Conservation (phyloP, 2,329 filamentous ascomycete species). For the Lecanicillium sp. region DNA sequence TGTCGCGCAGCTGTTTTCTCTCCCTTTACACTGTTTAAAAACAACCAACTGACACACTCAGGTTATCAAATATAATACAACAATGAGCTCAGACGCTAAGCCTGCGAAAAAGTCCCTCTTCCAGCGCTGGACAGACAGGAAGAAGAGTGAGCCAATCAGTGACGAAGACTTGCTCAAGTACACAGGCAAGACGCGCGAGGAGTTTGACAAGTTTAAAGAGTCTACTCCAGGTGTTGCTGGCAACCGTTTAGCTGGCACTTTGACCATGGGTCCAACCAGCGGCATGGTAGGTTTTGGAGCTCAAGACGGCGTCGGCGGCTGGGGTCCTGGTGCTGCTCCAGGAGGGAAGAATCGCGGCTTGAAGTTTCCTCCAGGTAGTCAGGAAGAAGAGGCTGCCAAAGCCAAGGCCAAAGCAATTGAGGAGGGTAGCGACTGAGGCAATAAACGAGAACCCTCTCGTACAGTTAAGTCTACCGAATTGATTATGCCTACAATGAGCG, state of each 20-base stretch:
- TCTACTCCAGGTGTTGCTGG: slow-evolving; percentile 29
- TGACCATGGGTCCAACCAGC: slow-evolving; percentile 21
- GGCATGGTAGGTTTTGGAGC: slow-evolving; percentile 21
- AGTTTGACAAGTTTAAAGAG: slow-evolving; percentile 18
- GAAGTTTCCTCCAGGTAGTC: slow-evolving; percentile 24
- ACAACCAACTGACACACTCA: not conserved
- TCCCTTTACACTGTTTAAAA: not conserved
- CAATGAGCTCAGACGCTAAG: slow-evolving; percentile 1
- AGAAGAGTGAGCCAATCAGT: slow-evolving; percentile 21
- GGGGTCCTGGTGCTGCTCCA: slow-evolving; percentile 21
- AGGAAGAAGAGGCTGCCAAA: slow-evolving; percentile 2
- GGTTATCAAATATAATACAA: not conserved
- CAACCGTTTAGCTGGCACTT: slow-evolving; percentile 28
- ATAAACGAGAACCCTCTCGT: no score
- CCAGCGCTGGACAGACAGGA: slow-evolving; percentile 22
- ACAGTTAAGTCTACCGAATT: no score
- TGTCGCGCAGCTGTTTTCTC: no score
- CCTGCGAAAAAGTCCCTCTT: slow-evolving; percentile 21
- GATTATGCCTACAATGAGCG: no score
- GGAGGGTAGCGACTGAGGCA: slow-evolving; percentile 1
- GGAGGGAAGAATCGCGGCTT: slow-evolving; percentile 20
- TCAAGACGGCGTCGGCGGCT: slow-evolving; percentile 22
- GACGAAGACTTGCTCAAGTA: slow-evolving; percentile 32
- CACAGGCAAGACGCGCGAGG: slow-evolving; percentile 26
- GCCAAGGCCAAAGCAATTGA: slow-evolving; percentile 6